Conservation (phyloP, 208 protist genomes). For the Spongospora subterranea region DNA sequence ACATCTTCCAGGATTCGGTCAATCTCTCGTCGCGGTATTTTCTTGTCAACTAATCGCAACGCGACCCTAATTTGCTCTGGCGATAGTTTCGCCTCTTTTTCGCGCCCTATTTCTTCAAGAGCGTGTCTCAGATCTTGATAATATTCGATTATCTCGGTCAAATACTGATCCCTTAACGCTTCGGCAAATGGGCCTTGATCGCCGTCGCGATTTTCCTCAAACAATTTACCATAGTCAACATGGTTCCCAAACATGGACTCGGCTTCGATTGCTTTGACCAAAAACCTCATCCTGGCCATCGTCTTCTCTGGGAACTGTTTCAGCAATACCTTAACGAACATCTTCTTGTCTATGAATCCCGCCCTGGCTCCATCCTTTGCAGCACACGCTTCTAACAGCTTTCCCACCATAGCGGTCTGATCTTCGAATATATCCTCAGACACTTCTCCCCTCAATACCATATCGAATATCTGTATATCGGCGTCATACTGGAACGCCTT, state of each 20-base stretch:
- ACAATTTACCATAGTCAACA: background rate
- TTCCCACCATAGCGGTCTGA: background rate
- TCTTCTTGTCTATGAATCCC: background rate
- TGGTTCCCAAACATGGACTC: background rate
- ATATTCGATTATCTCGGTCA: background rate
- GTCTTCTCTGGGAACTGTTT: background rate
- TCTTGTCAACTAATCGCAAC: background rate
- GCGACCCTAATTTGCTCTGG: background rate
- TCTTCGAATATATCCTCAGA: conserved; percentile 18
- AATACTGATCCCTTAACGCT: background rate
- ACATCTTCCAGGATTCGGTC: conserved; percentile 38
- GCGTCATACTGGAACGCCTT: conserved; percentile 41
- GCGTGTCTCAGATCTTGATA: background rate
- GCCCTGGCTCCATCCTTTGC: background rate
- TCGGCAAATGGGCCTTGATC: conserved; percentile 50
- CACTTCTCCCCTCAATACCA: conserved; percentile 18
- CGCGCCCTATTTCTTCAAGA: background rate
- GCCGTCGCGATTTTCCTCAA: conserved; percentile 54
- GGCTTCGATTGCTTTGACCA: background rate
- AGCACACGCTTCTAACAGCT: conserved; percentile 36
- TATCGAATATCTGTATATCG: conserved; percentile 15
- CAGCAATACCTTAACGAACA: conserved; percentile 32
- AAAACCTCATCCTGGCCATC: background rate
- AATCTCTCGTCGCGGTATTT: background rate
- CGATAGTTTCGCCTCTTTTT: background rate